These are phyloP conservation scores for Solanum aculeatissimum DNA, from an alignment of 305 asterid genomes.

Conservation along the genomic window DNA sequence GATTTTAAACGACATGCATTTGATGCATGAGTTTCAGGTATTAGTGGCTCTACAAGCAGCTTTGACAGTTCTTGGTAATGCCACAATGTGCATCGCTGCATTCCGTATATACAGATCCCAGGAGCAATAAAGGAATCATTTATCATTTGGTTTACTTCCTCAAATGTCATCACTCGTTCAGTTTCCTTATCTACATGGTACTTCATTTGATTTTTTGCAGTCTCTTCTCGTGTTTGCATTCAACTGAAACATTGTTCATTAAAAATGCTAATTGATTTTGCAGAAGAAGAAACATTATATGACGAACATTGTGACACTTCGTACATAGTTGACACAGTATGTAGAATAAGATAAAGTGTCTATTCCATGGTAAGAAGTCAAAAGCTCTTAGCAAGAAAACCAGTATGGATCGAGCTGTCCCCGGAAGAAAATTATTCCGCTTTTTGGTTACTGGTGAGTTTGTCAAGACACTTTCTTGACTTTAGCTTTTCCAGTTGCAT, in stretches of 20 bases:
- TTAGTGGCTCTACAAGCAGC: constrained; percentile 97
- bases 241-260: not conserved
- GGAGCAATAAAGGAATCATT: constrained; percentile 36
- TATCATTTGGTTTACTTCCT: constrained; percentile 6
- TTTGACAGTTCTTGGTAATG: constrained; percentile 74
- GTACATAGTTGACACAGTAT: not conserved
- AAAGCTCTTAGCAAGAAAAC: not conserved
- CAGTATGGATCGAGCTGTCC: not conserved
- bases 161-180: not conserved
- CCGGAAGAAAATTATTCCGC: not conserved
- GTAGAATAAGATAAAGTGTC: not conserved
- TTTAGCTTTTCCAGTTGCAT: not conserved
- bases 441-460: not conserved
- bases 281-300: not conserved
- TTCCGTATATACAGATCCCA: constrained; percentile 64
- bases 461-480: not conserved
- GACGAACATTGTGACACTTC: not conserved
- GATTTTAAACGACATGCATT: not conserved
- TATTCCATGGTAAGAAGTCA: not conserved
- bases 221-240: too few species aligned
- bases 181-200: not conserved
- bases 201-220: not conserved
- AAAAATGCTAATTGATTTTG: not conserved
- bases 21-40: constrained; percentile 23
- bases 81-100: constrained; percentile 93